Percentiles rank a stretch among this genome's conserved stretches.
phyloP scores from a whole-genome alignment of 768 basidiomycete species.

The Tylopilus intermedius region DNA sequence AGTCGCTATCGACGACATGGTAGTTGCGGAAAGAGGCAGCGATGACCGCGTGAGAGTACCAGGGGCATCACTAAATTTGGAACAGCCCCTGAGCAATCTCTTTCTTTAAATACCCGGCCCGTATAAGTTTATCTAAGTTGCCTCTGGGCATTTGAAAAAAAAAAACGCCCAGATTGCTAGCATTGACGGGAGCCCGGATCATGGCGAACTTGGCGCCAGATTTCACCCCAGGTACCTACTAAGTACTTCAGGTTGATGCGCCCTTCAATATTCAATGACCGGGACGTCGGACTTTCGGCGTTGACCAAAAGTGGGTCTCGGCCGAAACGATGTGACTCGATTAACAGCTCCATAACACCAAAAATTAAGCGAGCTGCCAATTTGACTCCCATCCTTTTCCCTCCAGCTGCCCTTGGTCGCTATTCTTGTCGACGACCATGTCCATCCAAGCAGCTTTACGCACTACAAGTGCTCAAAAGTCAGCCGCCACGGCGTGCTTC shows the following conservation, averaged over 20 bases:
- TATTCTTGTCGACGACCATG: slow-evolving; percentile 32
- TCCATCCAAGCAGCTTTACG: slow-evolving; percentile 42
- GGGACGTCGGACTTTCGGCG: slow-evolving; percentile 22
- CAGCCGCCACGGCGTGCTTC: slow-evolving; percentile 30
- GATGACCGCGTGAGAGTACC: neutral
- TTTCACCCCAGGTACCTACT: too few species aligned
- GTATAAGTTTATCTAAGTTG: neutral
- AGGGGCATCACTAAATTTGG: neutral
- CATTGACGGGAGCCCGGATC: too few species aligned
- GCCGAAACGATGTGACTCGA: slow-evolving; percentile 27
- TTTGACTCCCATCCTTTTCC: slow-evolving; percentile 4
- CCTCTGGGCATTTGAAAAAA: too few species aligned
- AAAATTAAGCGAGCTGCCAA: slow-evolving; percentile 3
- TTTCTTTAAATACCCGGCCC: too few species aligned
- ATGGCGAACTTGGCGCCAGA: too few species aligned
- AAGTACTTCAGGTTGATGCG: too few species aligned
- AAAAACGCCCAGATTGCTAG: too few species aligned
- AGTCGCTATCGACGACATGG: slow-evolving; percentile 32
- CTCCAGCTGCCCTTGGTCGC: slow-evolving; percentile 8
- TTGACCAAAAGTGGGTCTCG: slow-evolving; percentile 18
- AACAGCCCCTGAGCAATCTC: neutral
- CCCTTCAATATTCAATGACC: too few species aligned
- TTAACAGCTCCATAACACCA: neutral
- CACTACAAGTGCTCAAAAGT: slow-evolving; percentile 36
- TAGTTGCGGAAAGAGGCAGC: neutral